Evolutionary conservation across 306 rosid species (phyloP), one percentile per base, ranked within the genome.

Genomic region (Prunus davidiana): DNA sequence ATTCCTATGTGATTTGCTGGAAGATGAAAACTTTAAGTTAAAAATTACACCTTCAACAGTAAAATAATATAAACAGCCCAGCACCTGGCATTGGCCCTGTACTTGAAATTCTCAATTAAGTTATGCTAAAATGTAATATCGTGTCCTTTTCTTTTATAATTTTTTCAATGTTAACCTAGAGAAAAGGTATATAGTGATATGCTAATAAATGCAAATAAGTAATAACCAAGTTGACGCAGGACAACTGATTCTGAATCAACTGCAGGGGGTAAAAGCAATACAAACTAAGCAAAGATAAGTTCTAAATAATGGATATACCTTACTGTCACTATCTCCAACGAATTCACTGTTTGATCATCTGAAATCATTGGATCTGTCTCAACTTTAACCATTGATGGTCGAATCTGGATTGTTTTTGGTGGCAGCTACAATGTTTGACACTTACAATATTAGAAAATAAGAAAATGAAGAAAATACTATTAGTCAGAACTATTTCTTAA

Each of bases 301-400:
- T 41, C 63, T 9, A 30, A 22, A 73, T 55, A 22, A 32, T 70
- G 65, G 30, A 75, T 79, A 87, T 85, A 93, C 98, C 97, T 93
- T 15, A 96, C 90, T n/a, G 63, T 80, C 3, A 93, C 92, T 19
- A 93, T 78, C 83, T 93, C 98, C 79, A 93, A 13, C 0, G 97
- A 89, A 62, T 86, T 86, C 63, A 74, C 78, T 52, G 87, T 81
- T 82, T 66, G 81, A 76, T n/a, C 27, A 72, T 77, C 61, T 4
- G 2, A 12, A 60, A 81, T 69, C 12, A 12, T 15, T 12, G 8
- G 19, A 80, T 91, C 98, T 38, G 15, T 30, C 61, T 68, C 4
- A 69, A 89, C 93, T 81, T 93, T 93, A 52, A 89, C 62, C 98
- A 93, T 91, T 72, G 97, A 89, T 60, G 55, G 70, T 20, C 98